Percentiles rank a stretch among this genome's conserved stretches.
Evolutionary conservation across 2,329 filamentous ascomycete species (phyloP).

Genomic region (Diaporthe sp.): DNA sequence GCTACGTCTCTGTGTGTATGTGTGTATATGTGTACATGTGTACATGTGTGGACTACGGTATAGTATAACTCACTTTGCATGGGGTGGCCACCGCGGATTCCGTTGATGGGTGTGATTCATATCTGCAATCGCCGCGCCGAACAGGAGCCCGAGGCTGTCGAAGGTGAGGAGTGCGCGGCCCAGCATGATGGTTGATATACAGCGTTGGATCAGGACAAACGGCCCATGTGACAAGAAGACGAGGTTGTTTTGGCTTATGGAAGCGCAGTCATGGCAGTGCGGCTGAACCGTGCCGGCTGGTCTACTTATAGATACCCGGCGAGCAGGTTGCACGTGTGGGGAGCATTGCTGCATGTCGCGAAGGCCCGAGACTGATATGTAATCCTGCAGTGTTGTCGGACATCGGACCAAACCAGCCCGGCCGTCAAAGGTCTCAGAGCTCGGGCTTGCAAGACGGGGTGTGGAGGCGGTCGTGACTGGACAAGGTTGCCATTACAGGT

Average conservation of each 20-base stretch:
- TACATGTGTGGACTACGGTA: background rate
- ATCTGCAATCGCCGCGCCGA: slow-evolving; percentile 56
- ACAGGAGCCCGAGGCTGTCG: slow-evolving; percentile 53
- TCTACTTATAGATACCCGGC: slow-evolving; percentile 1
- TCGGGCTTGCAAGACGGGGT: background rate
- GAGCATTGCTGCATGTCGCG: background rate
- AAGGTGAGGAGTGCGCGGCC: slow-evolving; percentile 59
- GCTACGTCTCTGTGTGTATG: background rate
- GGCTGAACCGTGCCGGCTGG: background rate
- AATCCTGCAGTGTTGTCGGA: slow-evolving; percentile 10
- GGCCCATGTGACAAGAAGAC: background rate
- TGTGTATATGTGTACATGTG: background rate
- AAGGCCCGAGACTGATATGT: slow-evolving; percentile 7
- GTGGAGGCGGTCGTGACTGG: background rate
- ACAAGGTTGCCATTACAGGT: background rate
- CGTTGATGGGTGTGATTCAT: slow-evolving; percentile 58
- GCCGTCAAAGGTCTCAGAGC: slow-evolving; percentile 10
- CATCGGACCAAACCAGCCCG: slow-evolving; percentile 23
- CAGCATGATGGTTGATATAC: slow-evolving; percentile 47
- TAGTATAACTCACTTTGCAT: slow-evolving; percentile 56
- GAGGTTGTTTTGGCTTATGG: background rate
- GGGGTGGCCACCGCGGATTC: slow-evolving; percentile 61
- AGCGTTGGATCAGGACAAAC: background rate
- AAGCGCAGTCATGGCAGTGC: background rate
- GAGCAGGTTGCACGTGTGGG: background rate